Conservation (phyloP, 208 protist genomes). For the Herpetomonas muscarum region DNA sequence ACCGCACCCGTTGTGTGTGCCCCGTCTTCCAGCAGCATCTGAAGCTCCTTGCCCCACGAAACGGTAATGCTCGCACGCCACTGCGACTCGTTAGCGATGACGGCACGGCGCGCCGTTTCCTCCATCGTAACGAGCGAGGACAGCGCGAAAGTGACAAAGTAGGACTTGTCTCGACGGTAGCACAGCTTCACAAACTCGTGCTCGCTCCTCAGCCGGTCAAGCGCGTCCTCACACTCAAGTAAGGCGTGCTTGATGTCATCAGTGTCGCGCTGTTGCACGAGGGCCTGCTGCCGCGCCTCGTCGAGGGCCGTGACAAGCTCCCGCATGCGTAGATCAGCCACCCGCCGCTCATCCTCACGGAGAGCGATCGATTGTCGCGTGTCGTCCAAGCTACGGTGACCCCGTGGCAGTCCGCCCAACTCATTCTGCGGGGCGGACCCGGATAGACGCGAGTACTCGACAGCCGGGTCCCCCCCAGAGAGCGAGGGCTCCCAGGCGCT, state of each 20-base stretch:
- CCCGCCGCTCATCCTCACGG: constrained; percentile 11
- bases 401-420: no score
- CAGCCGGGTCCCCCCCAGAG: no score
- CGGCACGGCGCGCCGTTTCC: constrained; percentile 10
- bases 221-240: constrained; percentile 13
- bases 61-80: constrained; percentile 4
- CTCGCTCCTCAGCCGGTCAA: constrained; percentile 23
- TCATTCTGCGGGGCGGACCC: no score
- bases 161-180: constrained; percentile 16
- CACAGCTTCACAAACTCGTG: constrained; percentile 9
- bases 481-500: no score
- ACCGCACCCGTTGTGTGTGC: no score
- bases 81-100: constrained; percentile 14
- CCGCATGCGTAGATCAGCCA: constrained; percentile 14
- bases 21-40: no score
- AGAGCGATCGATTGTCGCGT: no score
- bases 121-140: constrained; percentile 17
- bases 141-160: constrained; percentile 15
- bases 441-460: no score
- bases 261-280: constrained; percentile 19
- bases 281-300: constrained; percentile 10
- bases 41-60: no score
- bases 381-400: no score
- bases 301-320: constrained; percentile 15
- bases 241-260: constrained; percentile 10